A percentile compares a stretch with the other conserved stretches of the same genome.
Conservation (phyloP, 176 grass and related monocot species). For the Cymbopogon citratus region DNA sequence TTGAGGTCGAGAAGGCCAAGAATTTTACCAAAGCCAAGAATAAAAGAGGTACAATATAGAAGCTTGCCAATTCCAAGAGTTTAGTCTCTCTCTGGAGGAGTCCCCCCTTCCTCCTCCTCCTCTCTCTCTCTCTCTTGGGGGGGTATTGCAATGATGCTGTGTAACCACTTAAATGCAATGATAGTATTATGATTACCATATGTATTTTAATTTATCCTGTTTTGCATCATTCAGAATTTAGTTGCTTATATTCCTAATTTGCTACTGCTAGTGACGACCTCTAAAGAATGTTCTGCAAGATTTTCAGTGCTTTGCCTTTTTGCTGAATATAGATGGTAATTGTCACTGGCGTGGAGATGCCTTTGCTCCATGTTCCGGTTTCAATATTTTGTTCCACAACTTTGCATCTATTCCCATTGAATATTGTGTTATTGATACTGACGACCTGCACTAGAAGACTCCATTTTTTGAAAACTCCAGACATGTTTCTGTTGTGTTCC, state of each 20-base stretch:
- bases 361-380: neutral
- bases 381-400: neutral
- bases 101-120: neutral
- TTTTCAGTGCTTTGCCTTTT: neutral
- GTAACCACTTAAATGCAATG: neutral
- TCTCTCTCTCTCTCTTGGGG: neutral
- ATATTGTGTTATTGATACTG: conserved; percentile 8
- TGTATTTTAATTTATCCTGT: conserved; percentile 14
- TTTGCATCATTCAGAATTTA: neutral
- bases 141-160: too few relatives aligned
- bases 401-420: neutral
- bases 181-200: neutral
- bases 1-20: conserved; percentile 94
- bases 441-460: neutral
- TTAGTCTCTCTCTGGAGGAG: neutral
- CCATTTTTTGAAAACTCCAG: neutral
- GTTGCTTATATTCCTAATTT: conserved; percentile 7
- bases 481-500: neutral
- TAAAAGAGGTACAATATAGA: conserved; percentile 68
- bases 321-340: neutral
- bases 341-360: neutral
- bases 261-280: neutral
- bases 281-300: neutral
- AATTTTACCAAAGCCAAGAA: conserved; percentile 85
- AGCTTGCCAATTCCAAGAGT: neutral